These are phyloP conservation scores for Papiliotrema fonsecae DNA, from an alignment of 1,284 basidiomycete species.

Conservation along the genomic window DNA sequence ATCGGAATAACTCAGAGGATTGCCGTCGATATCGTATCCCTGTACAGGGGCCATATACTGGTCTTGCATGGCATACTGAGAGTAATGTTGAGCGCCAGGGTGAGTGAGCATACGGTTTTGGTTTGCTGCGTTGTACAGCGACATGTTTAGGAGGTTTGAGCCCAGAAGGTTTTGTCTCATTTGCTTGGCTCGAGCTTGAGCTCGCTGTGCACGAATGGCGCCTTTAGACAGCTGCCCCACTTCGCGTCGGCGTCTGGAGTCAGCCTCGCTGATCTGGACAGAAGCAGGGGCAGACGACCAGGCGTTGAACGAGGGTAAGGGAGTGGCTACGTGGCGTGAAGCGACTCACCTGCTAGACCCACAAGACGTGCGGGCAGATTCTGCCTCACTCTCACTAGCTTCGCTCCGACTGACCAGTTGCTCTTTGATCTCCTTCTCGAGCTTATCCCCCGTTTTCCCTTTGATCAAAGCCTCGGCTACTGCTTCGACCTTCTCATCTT, in stretches of 20 bases:
- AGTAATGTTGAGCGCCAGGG: slow-evolving; percentile 15
- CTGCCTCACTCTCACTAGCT: slow-evolving; percentile 14
- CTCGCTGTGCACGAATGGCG: slow-evolving; percentile 37
- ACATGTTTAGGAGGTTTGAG: slow-evolving; percentile 32
- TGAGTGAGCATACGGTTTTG: slow-evolving; percentile 7
- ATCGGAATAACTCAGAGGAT: slow-evolving; percentile 9
- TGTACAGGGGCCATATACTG: slow-evolving; percentile 19
- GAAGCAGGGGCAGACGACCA: too few relatives aligned
- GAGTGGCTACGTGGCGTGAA: too few relatives aligned
- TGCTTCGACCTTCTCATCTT: slow-evolving; percentile 45
- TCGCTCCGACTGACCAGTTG: slow-evolving; percentile 25
- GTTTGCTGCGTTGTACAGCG: slow-evolving; percentile 23
- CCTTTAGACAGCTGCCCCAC: slow-evolving; percentile 42
- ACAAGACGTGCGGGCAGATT: slow-evolving; percentile 5
- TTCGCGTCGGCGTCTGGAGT: slow-evolving; percentile 28
- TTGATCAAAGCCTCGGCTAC: slow-evolving; percentile 41
- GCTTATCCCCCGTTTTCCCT: slow-evolving; percentile 34
- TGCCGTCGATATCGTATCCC: slow-evolving; percentile 25
- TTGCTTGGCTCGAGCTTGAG: slow-evolving; percentile 33
- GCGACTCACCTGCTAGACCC: slow-evolving; percentile 13
- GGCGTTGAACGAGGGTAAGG: too few relatives aligned
- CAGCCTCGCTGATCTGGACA: background rate
- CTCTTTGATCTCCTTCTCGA: slow-evolving; percentile 40
- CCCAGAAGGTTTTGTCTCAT: slow-evolving; percentile 41
- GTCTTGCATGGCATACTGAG: slow-evolving; percentile 18